phyloP scores from a whole-genome alignment of 2,329 filamentous ascomycete species.

The Scleromitrula shiraiana region DNA sequence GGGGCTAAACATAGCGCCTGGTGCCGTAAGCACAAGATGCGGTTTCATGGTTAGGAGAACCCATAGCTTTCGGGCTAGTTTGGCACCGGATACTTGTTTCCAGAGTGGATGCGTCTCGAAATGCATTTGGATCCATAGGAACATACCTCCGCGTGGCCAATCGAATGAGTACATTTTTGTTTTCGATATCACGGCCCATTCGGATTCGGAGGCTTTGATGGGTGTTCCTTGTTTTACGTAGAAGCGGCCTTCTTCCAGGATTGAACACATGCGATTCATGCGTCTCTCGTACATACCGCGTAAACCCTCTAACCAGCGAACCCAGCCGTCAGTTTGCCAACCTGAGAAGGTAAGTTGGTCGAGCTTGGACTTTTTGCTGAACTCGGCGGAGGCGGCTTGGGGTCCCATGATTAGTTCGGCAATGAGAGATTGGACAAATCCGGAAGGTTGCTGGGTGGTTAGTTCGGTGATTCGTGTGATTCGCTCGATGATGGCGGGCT shows the following conservation, averaged over 20 bases:
- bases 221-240: conserved; percentile 55
- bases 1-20: conserved; percentile 67
- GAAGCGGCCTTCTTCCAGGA: conserved; percentile 61
- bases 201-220: conserved; percentile 47
- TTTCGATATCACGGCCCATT: conserved; percentile 71
- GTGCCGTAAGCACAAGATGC: conserved; percentile 60
- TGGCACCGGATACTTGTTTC: conserved; percentile 42
- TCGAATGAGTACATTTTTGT: conserved; percentile 66
- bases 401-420: conserved; percentile 70
- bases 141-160: conserved; percentile 86
- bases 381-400: conserved; percentile 43
- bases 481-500: conserved; percentile 69
- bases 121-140: conserved; percentile 71
- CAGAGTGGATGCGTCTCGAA: conserved; percentile 68
- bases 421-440: conserved; percentile 81
- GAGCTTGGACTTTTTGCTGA: conserved; percentile 32
- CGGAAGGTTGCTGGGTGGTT: conserved; percentile 75
- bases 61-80: conserved; percentile 60
- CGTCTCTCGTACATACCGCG: conserved; percentile 76
- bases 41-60: conserved; percentile 62
- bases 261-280: conserved; percentile 70
- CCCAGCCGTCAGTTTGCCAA: conserved; percentile 81
- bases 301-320: conserved; percentile 82
- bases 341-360: conserved; percentile 38
- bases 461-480: conserved; percentile 67